Conservation (phyloP, 371 early-diverging fungal species). For the Mortierella sp. region DNA sequence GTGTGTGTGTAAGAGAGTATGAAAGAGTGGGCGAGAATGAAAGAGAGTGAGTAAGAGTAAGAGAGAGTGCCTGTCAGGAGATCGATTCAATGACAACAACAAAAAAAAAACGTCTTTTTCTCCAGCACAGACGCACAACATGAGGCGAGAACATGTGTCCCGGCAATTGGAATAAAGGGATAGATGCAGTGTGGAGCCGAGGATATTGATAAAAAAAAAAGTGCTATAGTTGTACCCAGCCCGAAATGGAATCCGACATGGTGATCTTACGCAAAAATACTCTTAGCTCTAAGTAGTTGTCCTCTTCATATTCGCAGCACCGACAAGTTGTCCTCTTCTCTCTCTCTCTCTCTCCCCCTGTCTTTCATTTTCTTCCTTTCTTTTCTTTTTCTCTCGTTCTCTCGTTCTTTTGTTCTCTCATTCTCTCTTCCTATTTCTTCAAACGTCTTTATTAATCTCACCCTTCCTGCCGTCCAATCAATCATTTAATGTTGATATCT, state of each 20-base stretch:
- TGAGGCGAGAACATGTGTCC: background rate
- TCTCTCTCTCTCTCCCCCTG: background rate
- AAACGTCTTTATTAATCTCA: no score
- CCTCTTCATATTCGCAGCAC: no score
- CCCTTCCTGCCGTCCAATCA: no score
- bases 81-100: background rate
- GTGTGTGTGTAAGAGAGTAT: background rate
- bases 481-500: no score
- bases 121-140: background rate
- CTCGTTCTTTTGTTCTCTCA: no score
- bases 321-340: background rate
- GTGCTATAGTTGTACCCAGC: background rate
- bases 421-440: no score
- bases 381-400: no score
- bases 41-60: slow-evolving; percentile 1
- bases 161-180: slow-evolving; percentile 7
- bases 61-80: background rate
- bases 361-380: no score
- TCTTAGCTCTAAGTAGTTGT: background rate
- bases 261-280: background rate
- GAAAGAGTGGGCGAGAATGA: background rate
- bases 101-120: background rate
- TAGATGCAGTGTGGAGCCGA: background rate
- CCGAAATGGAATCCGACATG: slow-evolving; percentile 2
- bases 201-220: background rate